A percentile compares a stretch with the other conserved stretches of the same genome.
phyloP scores from a whole-genome alignment of 2,329 filamentous ascomycete species.

The Colletotrichum sp. region DNA sequence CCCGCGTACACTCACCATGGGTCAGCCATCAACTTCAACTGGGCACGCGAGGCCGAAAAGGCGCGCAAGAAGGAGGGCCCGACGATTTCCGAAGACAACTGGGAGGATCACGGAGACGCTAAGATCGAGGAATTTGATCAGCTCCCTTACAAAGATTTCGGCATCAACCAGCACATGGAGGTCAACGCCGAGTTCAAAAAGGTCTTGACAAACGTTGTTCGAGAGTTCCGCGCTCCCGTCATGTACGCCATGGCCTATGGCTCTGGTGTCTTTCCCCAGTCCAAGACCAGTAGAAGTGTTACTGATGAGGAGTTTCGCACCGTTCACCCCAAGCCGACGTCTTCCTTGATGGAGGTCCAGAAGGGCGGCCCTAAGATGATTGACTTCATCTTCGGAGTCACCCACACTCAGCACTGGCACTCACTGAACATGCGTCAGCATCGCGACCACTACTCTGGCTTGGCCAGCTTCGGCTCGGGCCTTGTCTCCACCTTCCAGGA shows the following conservation, averaged over 20 bases:
- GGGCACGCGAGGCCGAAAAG: constrained; percentile 5
- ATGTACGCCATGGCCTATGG: constrained; percentile 97
- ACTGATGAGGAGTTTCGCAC: constrained; percentile 63
- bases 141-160: constrained; percentile 66
- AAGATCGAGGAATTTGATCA: constrained; percentile 50
- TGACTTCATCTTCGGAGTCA: constrained; percentile 96
- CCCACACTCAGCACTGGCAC: constrained; percentile 96
- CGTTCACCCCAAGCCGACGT: constrained; percentile 82
- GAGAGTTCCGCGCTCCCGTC: constrained; percentile 91
- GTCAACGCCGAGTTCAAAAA: constrained; percentile 97
- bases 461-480: constrained; percentile 84
- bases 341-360: constrained; percentile 83
- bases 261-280: constrained; percentile 92
- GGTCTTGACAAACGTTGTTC: constrained; percentile 82
- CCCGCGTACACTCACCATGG: constrained; percentile 14
- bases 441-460: constrained; percentile 87
- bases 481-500: constrained; percentile 88
- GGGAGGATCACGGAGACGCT: constrained; percentile 48
- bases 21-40: constrained; percentile 23
- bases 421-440: constrained; percentile 89
- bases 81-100: constrained; percentile 33
- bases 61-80: constrained; percentile 4
- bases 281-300: constrained; percentile 51
- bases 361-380: constrained; percentile 94
- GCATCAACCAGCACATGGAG: constrained; percentile 94